These are phyloP conservation scores for Triticum dicoccoides DNA, from an alignment of 176 grass and related monocot genomes.

Conservation along the genomic window DNA sequence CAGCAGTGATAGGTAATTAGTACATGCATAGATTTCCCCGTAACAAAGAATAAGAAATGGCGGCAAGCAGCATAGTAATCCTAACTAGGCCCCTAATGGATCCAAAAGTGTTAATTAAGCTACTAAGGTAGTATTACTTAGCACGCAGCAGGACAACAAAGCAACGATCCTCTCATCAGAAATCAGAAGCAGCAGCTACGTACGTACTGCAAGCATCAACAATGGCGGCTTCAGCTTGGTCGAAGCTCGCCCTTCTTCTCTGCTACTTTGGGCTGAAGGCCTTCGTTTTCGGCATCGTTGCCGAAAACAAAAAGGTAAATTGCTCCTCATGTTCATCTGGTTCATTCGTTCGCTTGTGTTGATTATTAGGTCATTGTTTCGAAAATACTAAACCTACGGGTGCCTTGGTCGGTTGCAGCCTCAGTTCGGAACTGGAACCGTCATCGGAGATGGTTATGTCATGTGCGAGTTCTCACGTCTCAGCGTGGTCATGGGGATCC, in stretches of 20 bases:
- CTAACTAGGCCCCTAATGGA: background rate
- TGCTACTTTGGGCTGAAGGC: constrained; percentile 27
- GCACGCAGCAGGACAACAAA: background rate
- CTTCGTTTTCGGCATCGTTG: constrained; percentile 38
- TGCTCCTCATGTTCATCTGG: too few species aligned
- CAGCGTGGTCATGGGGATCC: constrained; percentile 38
- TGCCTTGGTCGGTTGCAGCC: constrained; percentile 16
- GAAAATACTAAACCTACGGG: too few species aligned
- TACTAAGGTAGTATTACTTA: background rate
- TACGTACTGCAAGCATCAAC: too few species aligned
- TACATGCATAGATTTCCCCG: background rate
- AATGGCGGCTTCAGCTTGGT: background rate
- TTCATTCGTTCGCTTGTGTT: background rate
- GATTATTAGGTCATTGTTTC: background rate
- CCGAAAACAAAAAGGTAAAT: constrained; percentile 60
- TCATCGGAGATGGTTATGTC: constrained; percentile 20
- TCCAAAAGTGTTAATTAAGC: background rate
- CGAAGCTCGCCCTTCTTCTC: constrained; percentile 35
- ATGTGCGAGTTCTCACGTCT: constrained; percentile 49
- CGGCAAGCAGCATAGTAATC: background rate
- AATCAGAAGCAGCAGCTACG: background rate
- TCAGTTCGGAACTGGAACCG: constrained; percentile 31
- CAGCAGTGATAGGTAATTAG: background rate
- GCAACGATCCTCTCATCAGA: background rate
- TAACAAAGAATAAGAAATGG: background rate